phyloP scores from a whole-genome alignment of 225 moss, liverwort and hornwort genomes.

The Straminergon stramineum region DNA sequence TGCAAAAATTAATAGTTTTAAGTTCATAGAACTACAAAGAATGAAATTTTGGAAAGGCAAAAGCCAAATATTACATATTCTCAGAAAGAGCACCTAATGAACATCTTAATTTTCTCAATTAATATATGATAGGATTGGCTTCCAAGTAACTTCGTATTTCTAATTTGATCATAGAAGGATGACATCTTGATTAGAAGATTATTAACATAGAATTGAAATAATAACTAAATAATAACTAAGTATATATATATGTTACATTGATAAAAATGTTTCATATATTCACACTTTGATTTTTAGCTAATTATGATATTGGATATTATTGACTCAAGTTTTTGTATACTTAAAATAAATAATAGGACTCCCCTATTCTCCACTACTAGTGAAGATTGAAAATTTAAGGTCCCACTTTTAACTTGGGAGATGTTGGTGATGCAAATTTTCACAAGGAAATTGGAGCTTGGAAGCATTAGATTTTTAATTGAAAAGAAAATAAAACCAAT shows the following conservation, averaged over 20 bases:
- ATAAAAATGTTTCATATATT: background rate
- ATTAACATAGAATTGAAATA: background rate
- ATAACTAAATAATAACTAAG: background rate
- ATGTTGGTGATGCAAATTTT: background rate
- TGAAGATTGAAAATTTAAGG: background rate
- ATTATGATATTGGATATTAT: background rate
- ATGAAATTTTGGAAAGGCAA: background rate
- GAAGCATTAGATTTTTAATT: background rate
- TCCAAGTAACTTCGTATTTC: background rate
- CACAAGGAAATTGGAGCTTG: rapidly evolving
- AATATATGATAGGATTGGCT: too few relatives aligned
- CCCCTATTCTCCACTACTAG: rapidly evolving
- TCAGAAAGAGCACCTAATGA: background rate
- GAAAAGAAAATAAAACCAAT: background rate
- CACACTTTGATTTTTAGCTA: background rate
- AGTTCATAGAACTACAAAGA: background rate
- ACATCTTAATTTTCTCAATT: rapidly evolving
- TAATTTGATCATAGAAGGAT: background rate
- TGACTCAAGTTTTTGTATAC: background rate
- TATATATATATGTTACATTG: background rate
- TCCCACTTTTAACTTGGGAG: rapidly evolving
- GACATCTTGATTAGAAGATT: background rate
- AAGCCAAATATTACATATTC: background rate
- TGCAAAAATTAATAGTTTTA: background rate
- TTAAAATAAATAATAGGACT: background rate